Conservation (phyloP, 2,329 filamentous ascomycete genomes). For the Mollisiaceae sp. region DNA sequence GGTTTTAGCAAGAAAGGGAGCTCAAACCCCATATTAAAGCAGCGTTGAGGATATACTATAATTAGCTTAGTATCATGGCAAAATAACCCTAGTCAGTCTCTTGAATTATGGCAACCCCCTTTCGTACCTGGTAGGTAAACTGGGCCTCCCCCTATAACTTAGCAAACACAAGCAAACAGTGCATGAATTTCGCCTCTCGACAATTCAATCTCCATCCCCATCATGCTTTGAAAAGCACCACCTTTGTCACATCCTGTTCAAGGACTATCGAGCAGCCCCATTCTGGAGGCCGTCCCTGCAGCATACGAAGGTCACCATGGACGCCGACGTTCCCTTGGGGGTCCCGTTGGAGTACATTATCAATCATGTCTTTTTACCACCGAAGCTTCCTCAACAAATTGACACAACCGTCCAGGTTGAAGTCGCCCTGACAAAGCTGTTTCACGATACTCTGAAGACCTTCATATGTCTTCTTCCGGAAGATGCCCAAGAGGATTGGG, state of each 20-base stretch:
- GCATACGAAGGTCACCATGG: constrained; percentile 8
- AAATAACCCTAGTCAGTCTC: too few relatives aligned
- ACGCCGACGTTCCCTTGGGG: background rate
- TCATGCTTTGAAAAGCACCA: background rate
- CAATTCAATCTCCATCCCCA: background rate
- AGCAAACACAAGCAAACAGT: too few relatives aligned
- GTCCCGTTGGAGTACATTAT: constrained; percentile 44
- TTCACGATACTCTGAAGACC: constrained; percentile 10
- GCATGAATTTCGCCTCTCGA: too few relatives aligned
- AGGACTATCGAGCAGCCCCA: background rate
- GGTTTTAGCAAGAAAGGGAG: too few relatives aligned
- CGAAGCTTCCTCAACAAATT: constrained; percentile 50
- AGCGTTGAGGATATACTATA: too few relatives aligned
- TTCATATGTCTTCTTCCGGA: constrained; percentile 22
- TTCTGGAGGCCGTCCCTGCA: background rate
- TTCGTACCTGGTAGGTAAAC: too few relatives aligned
- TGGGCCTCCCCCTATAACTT: too few relatives aligned
- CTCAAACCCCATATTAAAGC: too few relatives aligned
- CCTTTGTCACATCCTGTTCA: background rate
- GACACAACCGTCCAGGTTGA: constrained; percentile 25
- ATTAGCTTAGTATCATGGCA: too few relatives aligned
- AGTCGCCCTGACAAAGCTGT: constrained; percentile 18
- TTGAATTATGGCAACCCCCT: too few relatives aligned
- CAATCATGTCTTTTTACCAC: constrained; percentile 55
- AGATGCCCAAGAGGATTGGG: constrained; percentile 18